These are phyloP conservation scores for Saccharomycopsis synnaedendra DNA, from an alignment of 805 yeast species.

Conservation along the genomic window DNA sequence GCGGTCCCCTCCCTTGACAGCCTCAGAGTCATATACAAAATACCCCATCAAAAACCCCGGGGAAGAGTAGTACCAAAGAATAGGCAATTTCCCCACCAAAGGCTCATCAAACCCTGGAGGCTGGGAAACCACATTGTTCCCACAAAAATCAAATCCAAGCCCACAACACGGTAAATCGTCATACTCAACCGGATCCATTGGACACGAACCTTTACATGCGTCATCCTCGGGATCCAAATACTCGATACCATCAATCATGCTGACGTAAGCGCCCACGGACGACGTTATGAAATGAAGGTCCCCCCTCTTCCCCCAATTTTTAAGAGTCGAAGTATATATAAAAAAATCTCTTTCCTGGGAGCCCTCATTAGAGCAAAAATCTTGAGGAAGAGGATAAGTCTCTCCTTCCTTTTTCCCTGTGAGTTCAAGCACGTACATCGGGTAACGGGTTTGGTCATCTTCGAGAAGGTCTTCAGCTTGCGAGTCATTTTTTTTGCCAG, in stretches of 20 bases:
- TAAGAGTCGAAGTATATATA: neutral
- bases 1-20: neutral
- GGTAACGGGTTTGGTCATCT: conserved; percentile 1
- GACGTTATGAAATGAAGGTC: conserved; percentile 34
- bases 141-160: conserved; percentile 39
- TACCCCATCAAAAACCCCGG: conserved; percentile 5
- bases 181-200: conserved; percentile 52
- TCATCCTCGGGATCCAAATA: conserved; percentile 49
- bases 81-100: neutral
- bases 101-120: conserved; percentile 4
- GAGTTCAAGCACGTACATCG: conserved; percentile 1
- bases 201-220: conserved; percentile 60
- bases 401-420: neutral
- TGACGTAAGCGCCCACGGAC: conserved; percentile 54
- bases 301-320: conserved; percentile 4
- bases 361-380: conserved; percentile 4
- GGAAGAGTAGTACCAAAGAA: conserved; percentile 7
- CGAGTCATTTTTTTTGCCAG: conserved; percentile 1
- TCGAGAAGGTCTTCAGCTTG: neutral
- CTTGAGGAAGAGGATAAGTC: conserved; percentile 4
- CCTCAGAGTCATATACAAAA: conserved; percentile 9
- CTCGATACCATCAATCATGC: conserved; percentile 29
- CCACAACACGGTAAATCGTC: conserved; percentile 70
- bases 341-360: conserved; percentile 4
- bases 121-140: neutral